Percentiles rank a stretch among this genome's conserved stretches.
phyloP scores from a whole-genome alignment of 768 basidiomycete genomes.

The Tricholoma flavovirens region DNA sequence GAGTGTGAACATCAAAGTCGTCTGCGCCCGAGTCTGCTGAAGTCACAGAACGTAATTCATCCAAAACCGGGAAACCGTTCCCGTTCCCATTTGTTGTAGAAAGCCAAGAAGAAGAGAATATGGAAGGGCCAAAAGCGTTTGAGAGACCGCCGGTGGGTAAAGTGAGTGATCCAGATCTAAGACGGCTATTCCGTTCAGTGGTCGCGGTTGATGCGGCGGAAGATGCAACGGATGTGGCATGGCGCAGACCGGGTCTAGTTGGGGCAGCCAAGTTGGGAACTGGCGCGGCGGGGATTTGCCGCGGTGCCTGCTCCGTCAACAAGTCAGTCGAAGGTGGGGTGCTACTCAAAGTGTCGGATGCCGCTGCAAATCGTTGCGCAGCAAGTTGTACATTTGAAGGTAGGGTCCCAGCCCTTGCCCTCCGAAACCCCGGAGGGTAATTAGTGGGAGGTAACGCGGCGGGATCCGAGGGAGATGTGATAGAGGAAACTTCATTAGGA shows the following conservation, averaged over 20 bases:
- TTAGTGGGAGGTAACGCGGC: conserved; percentile 61
- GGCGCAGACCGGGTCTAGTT: conserved; percentile 64
- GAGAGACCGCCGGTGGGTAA: conserved; percentile 70
- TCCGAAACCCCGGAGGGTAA: conserved; percentile 82
- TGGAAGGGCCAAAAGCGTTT: conserved; percentile 81
- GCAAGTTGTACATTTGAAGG: conserved; percentile 92
- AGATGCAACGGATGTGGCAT: conserved; percentile 65
- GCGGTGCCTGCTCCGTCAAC: conserved; percentile 44
- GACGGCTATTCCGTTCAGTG: conserved; percentile 71
- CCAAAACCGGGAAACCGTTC: conserved; percentile 59
- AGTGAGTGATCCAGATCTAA: conserved; percentile 90
- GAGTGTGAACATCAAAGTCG: conserved; percentile 87
- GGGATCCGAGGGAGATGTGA: conserved; percentile 53
- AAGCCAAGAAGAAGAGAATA: conserved; percentile 91
- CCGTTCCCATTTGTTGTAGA: conserved; percentile 51
- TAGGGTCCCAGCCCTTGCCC: conserved; percentile 95
- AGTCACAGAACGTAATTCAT: conserved; percentile 76
- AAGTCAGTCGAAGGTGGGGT: conserved; percentile 38
- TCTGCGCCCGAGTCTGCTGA: conserved; percentile 79
- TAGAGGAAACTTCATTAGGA: conserved; percentile 60
- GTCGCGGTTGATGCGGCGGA: conserved; percentile 45
- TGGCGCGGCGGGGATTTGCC: conserved; percentile 41
- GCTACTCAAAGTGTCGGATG: conserved; percentile 50
- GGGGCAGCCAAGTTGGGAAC: conserved; percentile 33
- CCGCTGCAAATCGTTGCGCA: conserved; percentile 73